These are phyloP conservation scores for Glycine tomentella DNA, from an alignment of 306 rosid species.

Conservation along the genomic window DNA sequence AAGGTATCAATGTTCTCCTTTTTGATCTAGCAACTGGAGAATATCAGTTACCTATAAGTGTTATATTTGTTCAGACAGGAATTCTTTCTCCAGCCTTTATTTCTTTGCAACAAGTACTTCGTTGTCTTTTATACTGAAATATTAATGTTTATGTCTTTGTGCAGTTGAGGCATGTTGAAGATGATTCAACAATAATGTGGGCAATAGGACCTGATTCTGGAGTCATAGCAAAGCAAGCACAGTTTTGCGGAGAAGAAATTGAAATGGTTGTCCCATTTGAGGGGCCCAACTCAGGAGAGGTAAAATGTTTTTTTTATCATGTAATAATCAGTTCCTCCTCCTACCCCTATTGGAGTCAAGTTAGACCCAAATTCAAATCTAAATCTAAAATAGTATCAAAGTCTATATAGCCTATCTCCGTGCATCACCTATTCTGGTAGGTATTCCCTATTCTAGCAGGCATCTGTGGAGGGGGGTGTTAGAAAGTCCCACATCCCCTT, in stretches of 20 bases:
- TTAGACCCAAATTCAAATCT: no score
- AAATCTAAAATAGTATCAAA: no score
- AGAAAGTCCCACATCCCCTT: not conserved
- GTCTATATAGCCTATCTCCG: not conserved
- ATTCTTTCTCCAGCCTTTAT: not conserved
- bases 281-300: constrained; percentile 81
- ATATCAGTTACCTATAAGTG: constrained; percentile 32
- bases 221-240: constrained; percentile 77
- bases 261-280: constrained; percentile 98
- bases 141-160: constrained; percentile 38
- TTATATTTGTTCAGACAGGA: constrained; percentile 7
- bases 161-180: constrained; percentile 86
- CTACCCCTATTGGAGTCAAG: no score
- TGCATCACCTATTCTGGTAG: not conserved
- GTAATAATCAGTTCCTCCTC: constrained; percentile 21
- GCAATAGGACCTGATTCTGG: constrained; percentile 86
- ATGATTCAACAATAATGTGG: constrained; percentile 93
- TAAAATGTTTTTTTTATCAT: constrained; percentile 45
- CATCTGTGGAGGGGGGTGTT: not conserved
- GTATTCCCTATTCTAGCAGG: not conserved
- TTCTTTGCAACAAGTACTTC: constrained; percentile 16
- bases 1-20: constrained; percentile 64
- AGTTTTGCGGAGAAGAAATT: constrained; percentile 77
- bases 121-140: constrained; percentile 38
- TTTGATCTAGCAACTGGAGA: constrained; percentile 36